Base-by-base conservation (phyloP, 345 rosid species). In the Eucalyptus fibrosa region DNA sequence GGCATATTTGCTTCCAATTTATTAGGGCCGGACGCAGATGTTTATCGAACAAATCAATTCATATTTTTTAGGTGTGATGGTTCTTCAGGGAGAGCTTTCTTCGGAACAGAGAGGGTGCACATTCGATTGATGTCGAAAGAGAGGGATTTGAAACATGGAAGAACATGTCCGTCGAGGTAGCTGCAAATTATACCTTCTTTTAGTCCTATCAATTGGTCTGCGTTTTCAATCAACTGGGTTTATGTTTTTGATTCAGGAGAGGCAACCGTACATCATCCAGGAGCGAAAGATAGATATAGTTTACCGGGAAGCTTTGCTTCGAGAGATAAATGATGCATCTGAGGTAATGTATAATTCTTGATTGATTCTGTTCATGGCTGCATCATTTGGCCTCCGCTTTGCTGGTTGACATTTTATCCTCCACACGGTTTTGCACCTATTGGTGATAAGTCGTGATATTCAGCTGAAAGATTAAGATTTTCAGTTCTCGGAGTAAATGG, bases 61-160 rank as follows among this genome's bases (percentile, higher is more conserved):
- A 45, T 81, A 59, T 44, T 89, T 83, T 32, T 49, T 90, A 37
- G 37, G 88, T 56, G 50, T 23, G 80, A 45, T 56, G 65, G 26
- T 62, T 90, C 50, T 86, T 0, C 90, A 96, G 98, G 96, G 97
- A 96, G 89, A 91, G 77, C 56, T 95, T 94, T 89, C 87, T 53
- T 72, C 86, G 86, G 87, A 87, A 45, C 30, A 88, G 86, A 87
- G 88, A 92, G 82, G 50, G 16, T 80, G 90, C 83, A 30, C 87
- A 85, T 83, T 81, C 53, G 87, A 86, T 94, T 90, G 95, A 94
- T 45, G 90, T 93, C 62, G 95, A 95, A 53, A 82, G 92, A 87
- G 89, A 90, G 90, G 97, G 96, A 88, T 96, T 96, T 67, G 92
- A 92, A 62, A 89, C 67, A 40, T 97, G 99, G 98, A 95, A 94